Evolutionary conservation across 495 filamentous ascomycete species (phyloP), one percentile per base, ranked within the genome.

Genomic region (Xylaria venustula): DNA sequence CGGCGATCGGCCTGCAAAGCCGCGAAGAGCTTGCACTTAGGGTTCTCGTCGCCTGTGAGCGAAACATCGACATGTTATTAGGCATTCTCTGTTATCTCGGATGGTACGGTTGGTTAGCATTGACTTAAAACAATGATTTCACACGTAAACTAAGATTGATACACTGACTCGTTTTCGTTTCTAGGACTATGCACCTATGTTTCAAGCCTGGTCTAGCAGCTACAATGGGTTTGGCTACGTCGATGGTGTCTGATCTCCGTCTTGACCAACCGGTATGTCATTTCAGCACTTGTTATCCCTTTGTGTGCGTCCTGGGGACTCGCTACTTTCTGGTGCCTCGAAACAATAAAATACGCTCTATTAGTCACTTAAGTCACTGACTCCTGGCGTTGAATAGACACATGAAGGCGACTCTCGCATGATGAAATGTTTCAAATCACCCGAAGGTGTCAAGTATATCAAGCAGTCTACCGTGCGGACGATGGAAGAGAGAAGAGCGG

Each of bases 181-280:
- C 34, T 40, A 71, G 69, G 67, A 65, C 50, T 7, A 71, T 69
- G 68, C 61, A 69, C 26, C 52, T 67, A 15, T 69, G 66, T 54
- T 59, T 23, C 5, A 79, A 76, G 28, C 71, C 72, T 9, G 69
- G 70, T 20, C 69, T 80, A 20, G 74, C 73, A 17, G 71, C 83
- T 48, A 70, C 78, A 36, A 68, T 74, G 3, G 79, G 81, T 49
- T 69, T 87, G 19, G 73, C 83, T 2, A 76, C 80, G 52, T 78
- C 81, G 0, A 50, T 87, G 11, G 71, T 85, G 0, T 79, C 71
- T 22, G 84, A 87, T 42, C 73, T 86, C 23, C 77, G 80, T n/a
- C 76, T 88, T 19, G 81, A 86, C 62, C 79, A 79, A 59, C 64
- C 71, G 15, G 57, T 60, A 22, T n/a, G 57, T 25, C 2, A 11